Percentiles rank a stretch among this genome's conserved stretches.
phyloP scores from a whole-genome alignment of 257 asterid genomes.

The Lycium ferocissimum region DNA sequence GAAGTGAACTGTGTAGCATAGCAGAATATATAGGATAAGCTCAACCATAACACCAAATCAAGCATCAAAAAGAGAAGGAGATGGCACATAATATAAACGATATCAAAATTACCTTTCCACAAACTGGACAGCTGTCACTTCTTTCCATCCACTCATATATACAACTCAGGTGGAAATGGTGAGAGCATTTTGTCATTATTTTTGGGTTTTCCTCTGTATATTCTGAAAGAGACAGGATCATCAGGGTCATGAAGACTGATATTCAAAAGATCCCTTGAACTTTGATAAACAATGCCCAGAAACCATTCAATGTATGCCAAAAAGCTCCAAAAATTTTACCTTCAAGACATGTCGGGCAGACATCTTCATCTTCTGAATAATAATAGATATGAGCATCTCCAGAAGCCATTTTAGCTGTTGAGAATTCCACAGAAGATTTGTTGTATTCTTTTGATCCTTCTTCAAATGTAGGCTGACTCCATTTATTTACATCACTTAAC shows the following conservation, averaged over 20 bases:
- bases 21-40: slow-evolving; percentile 10
- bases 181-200: slow-evolving; percentile 79
- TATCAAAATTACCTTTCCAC: slow-evolving; percentile 72
- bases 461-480: slow-evolving; percentile 56
- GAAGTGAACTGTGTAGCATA: background rate
- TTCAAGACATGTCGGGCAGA: slow-evolving; percentile 97
- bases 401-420: slow-evolving; percentile 52
- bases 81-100: background rate
- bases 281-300: background rate
- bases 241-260: slow-evolving; percentile 26
- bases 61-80: background rate
- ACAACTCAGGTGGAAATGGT: slow-evolving; percentile 97
- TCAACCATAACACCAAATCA: background rate
- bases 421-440: slow-evolving; percentile 54
- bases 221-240: slow-evolving; percentile 55
- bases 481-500: slow-evolving; percentile 59
- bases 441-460: slow-evolving; percentile 66
- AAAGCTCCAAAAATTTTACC: slow-evolving; percentile 45
- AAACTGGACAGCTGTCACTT: slow-evolving; percentile 94
- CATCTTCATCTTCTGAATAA: slow-evolving; percentile 86
- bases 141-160: slow-evolving; percentile 99
- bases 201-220: slow-evolving; percentile 85
- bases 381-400: slow-evolving; percentile 73
- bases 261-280: background rate
- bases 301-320: background rate